Evolutionary conservation across 164 flowering plant species (phyloP).

Genomic region (Chimonanthus praecox): DNA sequence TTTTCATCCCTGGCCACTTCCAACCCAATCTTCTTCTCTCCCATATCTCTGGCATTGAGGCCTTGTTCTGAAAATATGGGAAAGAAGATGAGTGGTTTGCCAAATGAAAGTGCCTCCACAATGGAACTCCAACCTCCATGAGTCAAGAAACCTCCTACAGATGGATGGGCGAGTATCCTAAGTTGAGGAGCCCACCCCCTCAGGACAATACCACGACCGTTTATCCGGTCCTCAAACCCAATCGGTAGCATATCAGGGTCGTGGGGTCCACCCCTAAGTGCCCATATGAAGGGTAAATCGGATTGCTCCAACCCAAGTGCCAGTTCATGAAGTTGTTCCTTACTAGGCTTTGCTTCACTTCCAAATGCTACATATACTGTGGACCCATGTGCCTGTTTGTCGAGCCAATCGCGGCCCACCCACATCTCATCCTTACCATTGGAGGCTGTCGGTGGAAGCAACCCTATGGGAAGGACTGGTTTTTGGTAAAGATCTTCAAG

Average conservation of each 20-base stretch:
- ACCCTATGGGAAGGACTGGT: conserved; percentile 20
- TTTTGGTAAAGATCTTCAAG: conserved; percentile 9
- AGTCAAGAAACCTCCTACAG: conserved; percentile 35
- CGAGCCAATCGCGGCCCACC: conserved; percentile 29
- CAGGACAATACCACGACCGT: conserved; percentile 24
- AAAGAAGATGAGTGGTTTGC: conserved; percentile 27
- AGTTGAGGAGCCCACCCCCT: conserved; percentile 43
- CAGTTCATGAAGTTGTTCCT: conserved; percentile 25
- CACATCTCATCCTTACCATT: background rate
- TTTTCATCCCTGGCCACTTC: conserved; percentile 30
- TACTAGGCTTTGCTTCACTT: conserved; percentile 24
- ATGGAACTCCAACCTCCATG: conserved; percentile 34
- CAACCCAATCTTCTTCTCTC: conserved; percentile 30
- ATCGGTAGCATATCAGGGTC: conserved; percentile 16
- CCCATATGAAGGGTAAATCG: conserved; percentile 32
- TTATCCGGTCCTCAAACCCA: conserved; percentile 19
- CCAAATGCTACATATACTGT: conserved; percentile 39
- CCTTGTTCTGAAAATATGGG: conserved; percentile 28
- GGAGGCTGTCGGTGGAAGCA: background rate
- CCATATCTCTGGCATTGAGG: conserved; percentile 30
- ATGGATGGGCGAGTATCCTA: conserved; percentile 29
- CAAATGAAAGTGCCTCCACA: conserved; percentile 27
- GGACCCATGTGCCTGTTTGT: conserved; percentile 20
- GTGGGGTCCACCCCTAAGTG: conserved; percentile 18
- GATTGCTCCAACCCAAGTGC: conserved; percentile 30